Evolutionary conservation across 148 eudicot species (phyloP), one percentile per base, ranked within the genome.

Genomic region (Bassia scoparia): DNA sequence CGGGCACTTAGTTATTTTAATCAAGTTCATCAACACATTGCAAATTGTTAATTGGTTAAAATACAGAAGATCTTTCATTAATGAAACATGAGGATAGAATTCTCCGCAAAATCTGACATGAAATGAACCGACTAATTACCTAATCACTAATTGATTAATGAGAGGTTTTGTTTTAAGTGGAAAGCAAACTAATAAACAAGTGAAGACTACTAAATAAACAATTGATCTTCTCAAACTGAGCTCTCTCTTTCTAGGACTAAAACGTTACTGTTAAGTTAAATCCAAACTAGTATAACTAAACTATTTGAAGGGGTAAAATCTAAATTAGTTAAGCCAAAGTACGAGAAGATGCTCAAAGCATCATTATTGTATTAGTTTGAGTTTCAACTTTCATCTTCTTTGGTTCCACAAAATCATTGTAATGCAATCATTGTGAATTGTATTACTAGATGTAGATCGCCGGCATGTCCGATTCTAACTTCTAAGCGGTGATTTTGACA

Each of bases 51-150:
- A 23, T 53, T 52, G n/a, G 53, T 11, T 33, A 16, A 43, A 41
- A n/a, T n/a, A 31, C 11, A 20, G 62, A 18, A 9, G 27, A 70
- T 70, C 31, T 70, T 70, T 7, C n/a, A 29, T 69, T 8, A 61
- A 53, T 52, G 21, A 53, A 50, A 26, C n/a, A 33, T 27, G 10
- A 13, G 69, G 16, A 16, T 17, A 20, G 52, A 11, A 41, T 66
- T n/a, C 70, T 34, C 46, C 26, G n/a, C 31, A 67, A 46, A 1
- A 31, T 67, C 70, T 52, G 61, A 70, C 61, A 52, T 70, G 3
- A 6, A 16, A 70, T 55, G 64, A 56, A 16, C 53, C 9, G 74
- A 71, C 74, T 38, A 14, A 43, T 34, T 24, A 70, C 60, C 73
- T 56, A 71, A 71, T 61, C 53, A 71, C 53, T 41, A 15, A 14